phyloP scores from a whole-genome alignment of 352 stramenopile species.

The Globisporangium carolinianum region DNA sequence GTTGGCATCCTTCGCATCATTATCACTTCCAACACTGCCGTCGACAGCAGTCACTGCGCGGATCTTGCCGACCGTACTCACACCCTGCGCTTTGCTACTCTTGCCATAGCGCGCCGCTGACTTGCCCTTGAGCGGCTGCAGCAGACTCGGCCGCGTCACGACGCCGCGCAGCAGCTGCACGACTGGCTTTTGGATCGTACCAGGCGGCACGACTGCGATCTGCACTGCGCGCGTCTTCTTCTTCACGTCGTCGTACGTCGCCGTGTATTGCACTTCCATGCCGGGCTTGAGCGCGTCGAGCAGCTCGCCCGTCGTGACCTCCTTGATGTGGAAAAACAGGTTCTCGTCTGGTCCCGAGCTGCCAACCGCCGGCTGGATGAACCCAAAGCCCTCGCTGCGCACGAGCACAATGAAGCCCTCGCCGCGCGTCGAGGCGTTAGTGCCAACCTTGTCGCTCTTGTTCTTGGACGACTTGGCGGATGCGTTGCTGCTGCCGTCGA shows the following conservation, averaged over 20 bases:
- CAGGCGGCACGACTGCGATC: constrained; percentile 43
- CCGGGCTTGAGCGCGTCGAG: constrained; percentile 56
- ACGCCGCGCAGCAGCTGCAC: constrained; percentile 32
- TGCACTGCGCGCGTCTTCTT: constrained; percentile 51
- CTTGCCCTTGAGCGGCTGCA: constrained; percentile 36
- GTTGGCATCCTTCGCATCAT: constrained; percentile 3
- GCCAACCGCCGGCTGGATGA: constrained; percentile 49
- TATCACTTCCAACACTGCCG: constrained; percentile 1
- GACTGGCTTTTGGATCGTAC: constrained; percentile 51
- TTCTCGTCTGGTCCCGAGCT: constrained; percentile 37
- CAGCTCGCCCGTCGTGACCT: constrained; percentile 45
- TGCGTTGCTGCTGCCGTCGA: not conserved
- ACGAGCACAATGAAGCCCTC: constrained; percentile 62
- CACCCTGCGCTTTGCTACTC: constrained; percentile 23
- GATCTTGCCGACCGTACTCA: constrained; percentile 54
- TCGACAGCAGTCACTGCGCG: constrained; percentile 13
- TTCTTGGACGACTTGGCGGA: constrained; percentile 3
- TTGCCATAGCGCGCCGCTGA: constrained; percentile 25
- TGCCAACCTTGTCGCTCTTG: constrained; percentile 13
- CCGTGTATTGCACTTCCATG: constrained; percentile 59
- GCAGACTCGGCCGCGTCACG: constrained; percentile 54
- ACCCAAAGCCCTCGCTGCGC: constrained; percentile 70
- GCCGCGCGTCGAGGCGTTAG: constrained; percentile 11
- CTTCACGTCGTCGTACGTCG: constrained; percentile 65
- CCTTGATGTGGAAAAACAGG: constrained; percentile 79